Conservation (phyloP, 2,329 filamentous ascomycete species). For the Aspergillus sp. region DNA sequence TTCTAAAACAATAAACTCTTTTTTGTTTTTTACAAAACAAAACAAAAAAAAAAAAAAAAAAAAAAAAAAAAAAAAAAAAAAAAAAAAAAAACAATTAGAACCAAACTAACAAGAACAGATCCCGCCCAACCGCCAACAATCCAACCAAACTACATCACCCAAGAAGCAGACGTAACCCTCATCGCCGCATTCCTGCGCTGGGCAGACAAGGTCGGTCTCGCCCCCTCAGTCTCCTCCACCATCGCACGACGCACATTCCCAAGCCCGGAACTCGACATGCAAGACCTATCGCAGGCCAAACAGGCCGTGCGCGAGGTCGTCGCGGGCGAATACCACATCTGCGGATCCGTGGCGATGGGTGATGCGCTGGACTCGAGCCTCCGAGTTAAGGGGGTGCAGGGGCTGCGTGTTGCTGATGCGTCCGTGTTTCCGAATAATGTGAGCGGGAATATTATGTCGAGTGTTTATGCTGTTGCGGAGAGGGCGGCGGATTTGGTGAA, state of each 20-base stretch:
- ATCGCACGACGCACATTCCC: slow-evolving; percentile 13
- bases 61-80: no score
- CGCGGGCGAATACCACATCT: slow-evolving; percentile 15
- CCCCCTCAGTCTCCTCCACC: background rate
- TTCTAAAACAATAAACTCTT: no score
- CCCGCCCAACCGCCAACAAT: slow-evolving; percentile 17
- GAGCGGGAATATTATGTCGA: slow-evolving; percentile 29
- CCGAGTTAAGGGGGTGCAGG: slow-evolving; percentile 27
- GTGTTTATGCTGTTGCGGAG: slow-evolving; percentile 36
- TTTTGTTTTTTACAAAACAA: no score
- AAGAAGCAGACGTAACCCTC: slow-evolving; percentile 19
- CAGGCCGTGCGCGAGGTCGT: slow-evolving; percentile 14
- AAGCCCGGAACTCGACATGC: slow-evolving; percentile 12
- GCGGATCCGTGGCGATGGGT: slow-evolving; percentile 31
- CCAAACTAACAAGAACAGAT: slow-evolving; percentile 3
- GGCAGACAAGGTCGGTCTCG: slow-evolving; percentile 14
- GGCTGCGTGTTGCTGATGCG: slow-evolving; percentile 29
- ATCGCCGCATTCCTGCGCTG: slow-evolving; percentile 20
- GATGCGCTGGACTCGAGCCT: slow-evolving; percentile 29
- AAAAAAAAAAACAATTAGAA: no score
- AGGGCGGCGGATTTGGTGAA: slow-evolving; percentile 36
- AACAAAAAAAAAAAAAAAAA: no score
- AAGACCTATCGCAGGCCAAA: slow-evolving; percentile 14
- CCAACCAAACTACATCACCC: slow-evolving; percentile 18
- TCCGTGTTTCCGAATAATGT: slow-evolving; percentile 31